Conservation (phyloP, 345 rosid genomes). For the Arabidopsis suecica region DNA sequence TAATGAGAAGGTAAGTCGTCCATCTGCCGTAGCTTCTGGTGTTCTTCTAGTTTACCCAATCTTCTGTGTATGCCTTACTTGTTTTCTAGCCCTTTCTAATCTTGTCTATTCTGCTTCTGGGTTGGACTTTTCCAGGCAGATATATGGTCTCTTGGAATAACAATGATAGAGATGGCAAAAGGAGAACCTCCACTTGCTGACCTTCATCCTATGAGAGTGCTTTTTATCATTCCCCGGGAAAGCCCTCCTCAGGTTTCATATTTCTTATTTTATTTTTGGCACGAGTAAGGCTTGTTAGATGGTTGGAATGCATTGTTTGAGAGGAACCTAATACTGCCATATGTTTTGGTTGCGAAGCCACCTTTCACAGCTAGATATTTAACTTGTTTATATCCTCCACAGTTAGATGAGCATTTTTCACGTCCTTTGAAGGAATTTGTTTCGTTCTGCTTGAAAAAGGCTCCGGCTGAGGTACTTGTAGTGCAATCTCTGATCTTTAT, state of each 20-base stretch:
- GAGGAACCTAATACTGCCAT: slow-evolving; percentile 10
- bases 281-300: slow-evolving; percentile 36
- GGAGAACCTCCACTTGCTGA: slow-evolving; percentile 99
- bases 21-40: not conserved
- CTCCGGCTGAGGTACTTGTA: slow-evolving; percentile 82
- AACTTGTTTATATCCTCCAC: slow-evolving; percentile 47
- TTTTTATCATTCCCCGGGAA: slow-evolving; percentile 98
- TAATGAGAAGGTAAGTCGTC: slow-evolving; percentile 79
- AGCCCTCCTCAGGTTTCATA: slow-evolving; percentile 95
- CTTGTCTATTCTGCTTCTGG: slow-evolving; percentile 14
- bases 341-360: slow-evolving; percentile 13
- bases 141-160: slow-evolving; percentile 99
- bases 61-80: slow-evolving; percentile 32
- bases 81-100: slow-evolving; percentile 20
- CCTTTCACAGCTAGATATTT: slow-evolving; percentile 35
- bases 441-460: slow-evolving; percentile 87
- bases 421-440: slow-evolving; percentile 98
- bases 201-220: slow-evolving; percentile 99
- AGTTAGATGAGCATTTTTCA: slow-evolving; percentile 99
- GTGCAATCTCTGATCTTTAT: slow-evolving; percentile 28
- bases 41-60: slow-evolving; percentile 27
- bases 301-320: slow-evolving; percentile 20
- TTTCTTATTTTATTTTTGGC: no score
- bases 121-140: slow-evolving; percentile 76
- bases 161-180: slow-evolving; percentile 99